Percentiles rank a stretch among this genome's conserved stretches.
phyloP scores from a whole-genome alignment of 1,284 basidiomycete species.

The Gastroboletus turbinatus region DNA sequence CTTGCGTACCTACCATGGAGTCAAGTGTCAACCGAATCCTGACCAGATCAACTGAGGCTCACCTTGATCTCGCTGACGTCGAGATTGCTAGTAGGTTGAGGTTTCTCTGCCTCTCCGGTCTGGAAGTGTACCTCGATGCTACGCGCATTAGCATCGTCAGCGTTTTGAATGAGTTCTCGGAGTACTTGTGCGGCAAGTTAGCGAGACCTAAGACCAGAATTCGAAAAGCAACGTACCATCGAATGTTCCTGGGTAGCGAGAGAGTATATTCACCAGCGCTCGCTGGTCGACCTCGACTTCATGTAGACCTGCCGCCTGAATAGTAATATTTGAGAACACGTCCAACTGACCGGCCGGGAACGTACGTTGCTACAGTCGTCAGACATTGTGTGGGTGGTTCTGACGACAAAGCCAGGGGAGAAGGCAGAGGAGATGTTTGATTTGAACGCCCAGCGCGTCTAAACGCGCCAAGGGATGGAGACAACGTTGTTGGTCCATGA shows the following conservation, averaged over 20 bases:
- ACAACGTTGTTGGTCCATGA: neutral
- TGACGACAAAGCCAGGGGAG: neutral
- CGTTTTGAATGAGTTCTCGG: constrained; percentile 91
- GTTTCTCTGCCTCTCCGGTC: constrained; percentile 49
- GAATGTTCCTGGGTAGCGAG: constrained; percentile 24
- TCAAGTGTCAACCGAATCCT: neutral
- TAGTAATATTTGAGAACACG: neutral
- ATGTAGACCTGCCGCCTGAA: neutral
- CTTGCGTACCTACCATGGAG: constrained; percentile 38
- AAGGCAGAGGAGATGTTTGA: neutral
- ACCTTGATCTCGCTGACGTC: constrained; percentile 5
- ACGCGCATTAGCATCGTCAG: constrained; percentile 87
- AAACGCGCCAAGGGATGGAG: neutral
- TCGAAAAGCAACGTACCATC: constrained; percentile 8
- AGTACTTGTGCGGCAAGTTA: constrained; percentile 54
- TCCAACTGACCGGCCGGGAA: neutral
- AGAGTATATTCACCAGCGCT: constrained; percentile 22
- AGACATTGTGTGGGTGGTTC: constrained; percentile 1
- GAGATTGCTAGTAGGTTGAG: neutral
- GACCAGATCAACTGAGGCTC: neutral
- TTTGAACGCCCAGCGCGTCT: neutral
- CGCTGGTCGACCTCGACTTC: constrained; percentile 21
- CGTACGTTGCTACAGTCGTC: constrained; percentile 1
- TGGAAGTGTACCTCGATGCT: constrained; percentile 80
- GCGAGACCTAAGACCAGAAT: neutral